Conservation (phyloP, 352 stramenopile species). For the Phytophthora cactorum region DNA sequence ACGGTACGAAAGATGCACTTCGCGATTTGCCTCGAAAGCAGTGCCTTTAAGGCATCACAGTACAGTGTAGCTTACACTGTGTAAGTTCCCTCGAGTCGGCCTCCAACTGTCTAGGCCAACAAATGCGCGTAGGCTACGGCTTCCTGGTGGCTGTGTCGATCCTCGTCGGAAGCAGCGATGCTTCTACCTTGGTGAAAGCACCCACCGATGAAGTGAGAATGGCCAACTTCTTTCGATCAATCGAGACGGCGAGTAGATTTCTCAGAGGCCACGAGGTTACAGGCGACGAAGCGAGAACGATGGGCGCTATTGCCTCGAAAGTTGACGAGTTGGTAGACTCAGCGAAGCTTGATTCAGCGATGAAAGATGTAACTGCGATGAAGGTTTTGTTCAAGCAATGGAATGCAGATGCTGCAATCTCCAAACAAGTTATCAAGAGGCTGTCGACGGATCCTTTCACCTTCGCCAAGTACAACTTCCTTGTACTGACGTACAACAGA, state of each 20-base stretch:
- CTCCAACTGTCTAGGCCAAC: too few species aligned
- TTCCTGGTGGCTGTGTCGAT: background rate
- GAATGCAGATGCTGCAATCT: slow-evolving; percentile 1
- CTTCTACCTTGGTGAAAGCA: background rate
- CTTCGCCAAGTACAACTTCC: slow-evolving; percentile 4
- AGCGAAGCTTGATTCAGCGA: slow-evolving; percentile 6
- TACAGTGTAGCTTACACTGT: too few species aligned
- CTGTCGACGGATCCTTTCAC: background rate
- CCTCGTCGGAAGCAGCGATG: background rate
- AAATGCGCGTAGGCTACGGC: background rate
- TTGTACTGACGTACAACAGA: slow-evolving; percentile 13
- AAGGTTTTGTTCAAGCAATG: slow-evolving; percentile 11
- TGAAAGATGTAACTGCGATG: slow-evolving; percentile 4
- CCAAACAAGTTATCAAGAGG: slow-evolving; percentile 1
- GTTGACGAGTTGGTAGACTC: slow-evolving; percentile 11
- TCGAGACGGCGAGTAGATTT: background rate
- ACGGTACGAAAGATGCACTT: too few species aligned
- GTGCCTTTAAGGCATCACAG: too few species aligned
- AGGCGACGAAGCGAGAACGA: background rate
- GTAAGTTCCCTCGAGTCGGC: too few species aligned
- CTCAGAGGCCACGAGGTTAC: background rate
- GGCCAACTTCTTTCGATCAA: background rate
- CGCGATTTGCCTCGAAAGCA: too few species aligned
- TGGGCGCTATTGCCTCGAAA: background rate
- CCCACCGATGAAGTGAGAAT: background rate